These are phyloP conservation scores for Aspergillus uvarum DNA, from an alignment of 2,329 filamentous ascomycete genomes.

Conservation along the genomic window DNA sequence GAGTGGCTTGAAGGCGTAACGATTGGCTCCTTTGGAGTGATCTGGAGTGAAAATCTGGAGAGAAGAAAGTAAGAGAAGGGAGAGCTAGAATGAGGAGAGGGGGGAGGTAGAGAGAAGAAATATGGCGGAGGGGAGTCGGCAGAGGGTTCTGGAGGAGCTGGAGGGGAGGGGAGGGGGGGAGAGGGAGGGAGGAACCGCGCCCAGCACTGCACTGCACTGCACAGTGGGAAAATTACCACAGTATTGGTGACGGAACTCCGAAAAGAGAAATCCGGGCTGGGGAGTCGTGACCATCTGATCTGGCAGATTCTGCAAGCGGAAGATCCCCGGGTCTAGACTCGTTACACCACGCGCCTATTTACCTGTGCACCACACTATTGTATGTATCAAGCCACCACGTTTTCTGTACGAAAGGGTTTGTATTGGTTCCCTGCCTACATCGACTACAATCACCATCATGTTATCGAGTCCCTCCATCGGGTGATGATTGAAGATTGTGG, in stretches of 20 bases:
- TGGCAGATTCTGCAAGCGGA: conserved; percentile 25
- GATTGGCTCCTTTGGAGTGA: neutral
- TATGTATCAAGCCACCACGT: conserved; percentile 1
- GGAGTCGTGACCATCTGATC: conserved; percentile 18
- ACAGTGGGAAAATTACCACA: neutral
- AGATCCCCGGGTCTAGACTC: conserved; percentile 20
- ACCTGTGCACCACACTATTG: neutral
- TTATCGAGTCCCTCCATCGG: neutral
- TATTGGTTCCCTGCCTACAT: neutral
- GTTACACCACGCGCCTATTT: neutral
- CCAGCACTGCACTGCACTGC: too few relatives aligned
- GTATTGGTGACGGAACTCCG: conserved; percentile 14
- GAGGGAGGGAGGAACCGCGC: too few relatives aligned
- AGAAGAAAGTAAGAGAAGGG: conserved; percentile 7
- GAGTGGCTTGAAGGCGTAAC: neutral
- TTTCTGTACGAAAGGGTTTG: neutral
- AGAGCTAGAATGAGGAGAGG: neutral
- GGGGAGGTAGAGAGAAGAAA: conserved; percentile 9
- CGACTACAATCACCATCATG: neutral
- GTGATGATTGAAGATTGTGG: neutral
- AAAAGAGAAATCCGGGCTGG: conserved; percentile 23
- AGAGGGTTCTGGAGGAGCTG: neutral
- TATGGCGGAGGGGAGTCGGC: neutral
- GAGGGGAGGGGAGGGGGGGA: neutral
- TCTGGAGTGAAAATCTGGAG: conserved; percentile 6